Evolutionary conservation across 2,329 filamentous ascomycete species (phyloP), one percentile per base, ranked within the genome.

Genomic region (Helminthosporium solani): DNA sequence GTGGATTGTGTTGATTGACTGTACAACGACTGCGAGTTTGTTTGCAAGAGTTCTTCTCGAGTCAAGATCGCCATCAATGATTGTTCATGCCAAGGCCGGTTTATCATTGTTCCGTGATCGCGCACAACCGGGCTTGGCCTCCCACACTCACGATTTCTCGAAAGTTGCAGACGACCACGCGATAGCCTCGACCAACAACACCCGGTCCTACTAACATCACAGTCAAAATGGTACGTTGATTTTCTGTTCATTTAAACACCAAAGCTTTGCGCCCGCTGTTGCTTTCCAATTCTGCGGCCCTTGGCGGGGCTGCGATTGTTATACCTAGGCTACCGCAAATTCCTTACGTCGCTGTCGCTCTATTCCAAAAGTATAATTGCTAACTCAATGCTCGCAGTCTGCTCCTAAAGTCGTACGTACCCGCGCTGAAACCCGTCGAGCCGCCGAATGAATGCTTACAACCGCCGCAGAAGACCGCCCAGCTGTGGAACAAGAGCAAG

Each of bases 401-500:
- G 74, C 79, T 49, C 47, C 60, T 70, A 84, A 85, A 84, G 90
- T 99, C 59, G 67, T 70, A 68, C 58, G 67, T 68, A 46, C 33
- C 45, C 37, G 33, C 54, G 42, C 54, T 44, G 37, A 48, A 46
- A 35, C 46, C 38, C 41, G 27, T 51, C 37, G 46, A 46, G 30
- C 57, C 44, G 79, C 49, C 56, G 57, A 56, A 42, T 46, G 50
- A 47, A 57, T 62, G 62, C 67, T 70, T 53, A 70, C 67, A 64
- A 53, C 53, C 63, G 34, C 49, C 53, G 52, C 54, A 69, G 66
- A 97, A 96, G 88, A 86, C 92, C 77, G 84, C 84, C 80, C 84
- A 88, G 80, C 90, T 99, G 78, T 97, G 94, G 94, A 85, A 84
- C 81, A 99, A 99, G 90, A 91, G 84, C 87, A 97, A 97, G 87